These are phyloP conservation scores for Backusella westeae DNA, from an alignment of 192 early-diverging fungal species.

Conservation along the genomic window DNA sequence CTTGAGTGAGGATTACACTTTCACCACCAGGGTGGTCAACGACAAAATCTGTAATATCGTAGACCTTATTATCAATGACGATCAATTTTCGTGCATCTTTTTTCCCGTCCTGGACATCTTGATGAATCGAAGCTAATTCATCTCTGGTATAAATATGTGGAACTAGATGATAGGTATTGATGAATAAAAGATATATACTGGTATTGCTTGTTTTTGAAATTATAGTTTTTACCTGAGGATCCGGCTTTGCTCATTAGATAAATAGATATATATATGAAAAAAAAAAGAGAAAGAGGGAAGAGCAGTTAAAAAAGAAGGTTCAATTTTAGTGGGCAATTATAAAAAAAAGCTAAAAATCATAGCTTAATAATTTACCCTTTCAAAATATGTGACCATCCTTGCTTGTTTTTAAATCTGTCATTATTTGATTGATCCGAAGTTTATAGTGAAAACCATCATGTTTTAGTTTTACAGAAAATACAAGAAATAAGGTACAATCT, in stretches of 20 bases:
- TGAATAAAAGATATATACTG: not conserved
- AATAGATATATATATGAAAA: not conserved
- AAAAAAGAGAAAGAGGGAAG: not conserved
- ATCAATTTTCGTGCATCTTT: slow-evolving; percentile 48
- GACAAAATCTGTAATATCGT: slow-evolving; percentile 74
- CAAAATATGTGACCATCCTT: not conserved
- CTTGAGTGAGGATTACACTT: slow-evolving; percentile 66
- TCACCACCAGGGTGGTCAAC: slow-evolving; percentile 76
- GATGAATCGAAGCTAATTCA: slow-evolving; percentile 15
- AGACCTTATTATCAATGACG: slow-evolving; percentile 78
- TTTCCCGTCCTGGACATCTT: slow-evolving; percentile 32
- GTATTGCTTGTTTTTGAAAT: not conserved
- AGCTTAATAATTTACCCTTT: slow-evolving; percentile 3
- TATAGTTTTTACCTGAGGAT: not conserved
- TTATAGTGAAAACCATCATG: not conserved
- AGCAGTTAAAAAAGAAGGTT: not conserved
- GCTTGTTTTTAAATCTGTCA: not conserved
- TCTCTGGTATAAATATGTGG: slow-evolving; percentile 23
- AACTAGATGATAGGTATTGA: slow-evolving; percentile 1
- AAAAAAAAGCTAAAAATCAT: not conserved
- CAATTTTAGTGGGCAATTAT: not conserved
- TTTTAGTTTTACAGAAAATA: not conserved
- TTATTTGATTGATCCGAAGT: not conserved
- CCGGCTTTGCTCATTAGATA: not conserved
- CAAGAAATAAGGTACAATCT: not conserved